Evolutionary conservation across 805 yeast species (phyloP).

Genomic region (Starmerella kuoi): DNA sequence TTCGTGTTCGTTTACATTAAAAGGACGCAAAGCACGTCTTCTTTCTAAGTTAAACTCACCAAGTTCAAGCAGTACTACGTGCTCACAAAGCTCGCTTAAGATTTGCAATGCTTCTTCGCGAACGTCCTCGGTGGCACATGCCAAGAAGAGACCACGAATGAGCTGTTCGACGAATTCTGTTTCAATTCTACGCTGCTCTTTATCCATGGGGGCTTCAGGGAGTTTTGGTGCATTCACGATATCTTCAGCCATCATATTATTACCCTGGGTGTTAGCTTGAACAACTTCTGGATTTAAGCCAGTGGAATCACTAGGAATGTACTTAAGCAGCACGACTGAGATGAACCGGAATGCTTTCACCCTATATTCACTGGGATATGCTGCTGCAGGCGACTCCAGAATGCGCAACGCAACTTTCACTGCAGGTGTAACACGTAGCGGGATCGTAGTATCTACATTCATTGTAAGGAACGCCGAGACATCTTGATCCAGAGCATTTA

Average conservation of each 20-base stretch:
- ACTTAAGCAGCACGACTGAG: constrained; percentile 50
- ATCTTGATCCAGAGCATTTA: constrained; percentile 46
- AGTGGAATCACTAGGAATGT: constrained; percentile 37
- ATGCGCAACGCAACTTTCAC: constrained; percentile 64
- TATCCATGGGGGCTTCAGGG: constrained; percentile 18
- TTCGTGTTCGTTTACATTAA: constrained; percentile 66
- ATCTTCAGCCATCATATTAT: constrained; percentile 11
- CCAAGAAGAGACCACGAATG: constrained; percentile 57
- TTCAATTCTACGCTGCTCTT: constrained; percentile 31
- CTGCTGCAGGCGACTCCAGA: constrained; percentile 44
- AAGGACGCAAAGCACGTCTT: constrained; percentile 50
- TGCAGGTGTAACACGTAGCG: constrained; percentile 75
- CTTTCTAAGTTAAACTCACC: constrained; percentile 61
- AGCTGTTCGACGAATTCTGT: constrained; percentile 52
- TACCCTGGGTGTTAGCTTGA: constrained; percentile 2
- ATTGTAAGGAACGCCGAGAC: constrained; percentile 56
- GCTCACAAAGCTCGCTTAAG: constrained; percentile 58
- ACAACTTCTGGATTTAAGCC: constrained; percentile 9
- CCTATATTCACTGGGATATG: constrained; percentile 46
- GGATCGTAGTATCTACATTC: constrained; percentile 40
- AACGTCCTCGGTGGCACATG: constrained; percentile 64
- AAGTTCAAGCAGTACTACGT: constrained; percentile 64
- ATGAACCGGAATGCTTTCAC: constrained; percentile 67
- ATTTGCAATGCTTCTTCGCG: constrained; percentile 53
- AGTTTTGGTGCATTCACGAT: constrained; percentile 16